Conservation (phyloP, 768 basidiomycete species). For the Rhodotorula babjevae region DNA sequence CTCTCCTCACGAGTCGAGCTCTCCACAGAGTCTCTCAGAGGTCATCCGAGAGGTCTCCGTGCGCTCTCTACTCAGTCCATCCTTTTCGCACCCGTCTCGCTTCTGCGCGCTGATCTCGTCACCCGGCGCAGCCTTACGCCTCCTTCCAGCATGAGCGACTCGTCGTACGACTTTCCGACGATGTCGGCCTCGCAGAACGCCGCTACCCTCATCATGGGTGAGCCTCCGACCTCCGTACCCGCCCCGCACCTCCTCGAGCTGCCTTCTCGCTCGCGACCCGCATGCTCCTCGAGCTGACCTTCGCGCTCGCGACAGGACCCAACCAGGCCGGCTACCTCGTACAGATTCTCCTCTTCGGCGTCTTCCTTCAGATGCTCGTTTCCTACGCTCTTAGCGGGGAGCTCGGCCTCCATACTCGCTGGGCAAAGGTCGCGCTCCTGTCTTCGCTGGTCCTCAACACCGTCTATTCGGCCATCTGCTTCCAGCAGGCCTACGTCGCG, state of each 20-base stretch:
- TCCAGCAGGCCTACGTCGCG: conserved; percentile 9
- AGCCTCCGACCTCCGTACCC: too few relatives aligned
- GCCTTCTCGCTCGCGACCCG: too few relatives aligned
- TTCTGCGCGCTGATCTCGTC: too few relatives aligned
- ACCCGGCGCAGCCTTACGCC: too few relatives aligned
- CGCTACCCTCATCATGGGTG: neutral
- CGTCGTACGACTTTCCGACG: neutral
- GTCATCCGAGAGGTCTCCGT: too few relatives aligned
- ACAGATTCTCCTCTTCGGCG: neutral
- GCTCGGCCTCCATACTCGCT: neutral
- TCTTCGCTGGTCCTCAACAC: neutral
- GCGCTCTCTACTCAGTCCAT: too few relatives aligned
- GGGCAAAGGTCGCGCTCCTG: neutral
- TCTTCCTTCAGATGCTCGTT: conserved; percentile 1
- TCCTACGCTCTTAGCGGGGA: neutral
- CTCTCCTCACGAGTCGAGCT: too few relatives aligned
- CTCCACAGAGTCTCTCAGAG: too few relatives aligned
- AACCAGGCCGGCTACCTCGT: conserved; percentile 8
- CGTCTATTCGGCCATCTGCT: conserved; percentile 5
- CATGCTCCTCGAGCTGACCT: too few relatives aligned
- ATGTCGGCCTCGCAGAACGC: neutral
- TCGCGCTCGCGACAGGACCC: neutral
- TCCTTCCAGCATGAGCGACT: too few relatives aligned
- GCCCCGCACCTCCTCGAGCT: too few relatives aligned
- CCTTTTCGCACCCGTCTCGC: too few relatives aligned